These are phyloP conservation scores for Plasmodium chabaudi DNA, from an alignment of 169 alveolate genomes.

Conservation along the genomic window DNA sequence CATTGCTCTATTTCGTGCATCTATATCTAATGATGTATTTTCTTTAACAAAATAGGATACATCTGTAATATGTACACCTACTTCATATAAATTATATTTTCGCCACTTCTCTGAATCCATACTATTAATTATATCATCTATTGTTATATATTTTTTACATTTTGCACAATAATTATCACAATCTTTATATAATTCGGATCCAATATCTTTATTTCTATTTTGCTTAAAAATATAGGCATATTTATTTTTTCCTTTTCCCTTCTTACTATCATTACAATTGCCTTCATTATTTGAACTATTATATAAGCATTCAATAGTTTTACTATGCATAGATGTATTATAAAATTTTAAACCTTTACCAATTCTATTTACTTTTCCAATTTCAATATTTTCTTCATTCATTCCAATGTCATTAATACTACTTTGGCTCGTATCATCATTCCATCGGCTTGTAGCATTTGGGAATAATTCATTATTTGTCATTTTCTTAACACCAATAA, in stretches of 20 bases:
- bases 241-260: neutral
- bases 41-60: conserved; percentile 95
- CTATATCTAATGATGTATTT: conserved; percentile 93
- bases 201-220: conserved; percentile 45
- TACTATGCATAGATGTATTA: too few relatives aligned
- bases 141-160: conserved; percentile 26
- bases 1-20: conserved; percentile 94
- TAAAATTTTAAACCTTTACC: too few relatives aligned
- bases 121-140: conserved; percentile 54
- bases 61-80: conserved; percentile 98
- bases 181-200: conserved; percentile 2
- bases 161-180: conserved; percentile 52
- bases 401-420: too few relatives aligned
- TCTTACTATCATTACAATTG: neutral
- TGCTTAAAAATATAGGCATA: conserved; percentile 21
- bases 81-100: conserved; percentile 80
- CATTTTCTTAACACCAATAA: too few relatives aligned
- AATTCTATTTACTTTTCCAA: too few relatives aligned
- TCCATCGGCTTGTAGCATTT: too few relatives aligned
- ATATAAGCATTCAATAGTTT: too few relatives aligned
- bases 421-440: too few relatives aligned
- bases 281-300: neutral
- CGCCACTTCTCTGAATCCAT: conserved; percentile 25
- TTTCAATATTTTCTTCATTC: too few relatives aligned
- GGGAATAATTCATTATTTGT: too few relatives aligned